Base-by-base conservation (phyloP, 2,329 filamentous ascomycete genomes). In the Colletotrichum lupini region DNA sequence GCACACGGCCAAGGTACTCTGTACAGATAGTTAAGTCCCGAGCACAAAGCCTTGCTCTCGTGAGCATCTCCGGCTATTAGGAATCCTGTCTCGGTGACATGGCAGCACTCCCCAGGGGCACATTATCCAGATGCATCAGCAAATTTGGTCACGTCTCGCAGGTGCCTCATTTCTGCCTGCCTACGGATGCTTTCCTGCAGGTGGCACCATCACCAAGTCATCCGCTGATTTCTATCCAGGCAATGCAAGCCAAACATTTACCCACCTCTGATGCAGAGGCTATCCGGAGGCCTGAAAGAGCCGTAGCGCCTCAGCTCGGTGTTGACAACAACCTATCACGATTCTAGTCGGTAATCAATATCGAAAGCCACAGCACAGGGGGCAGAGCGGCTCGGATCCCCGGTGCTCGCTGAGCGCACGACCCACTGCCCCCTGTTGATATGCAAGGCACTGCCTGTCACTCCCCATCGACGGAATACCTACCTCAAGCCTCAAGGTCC, bases 401-500 rank as follows among this genome's bases (percentile, higher is more conserved):
- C 28, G 58, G 37, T 52, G 7, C 14, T 42, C 11, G 30, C 30
- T 32, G 30, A 30, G 5, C 49, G 30, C 49, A 42, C n/a, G 37
- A n/a, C 42, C 32, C 28, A 65, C 19, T 8, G 46, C 56, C 69
- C 69, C 59, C 59, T 72, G 69, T 64, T 42, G 4, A 37, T 53
- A 60, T 72, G 69, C 69, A 72, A 64, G 66, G 69, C 49, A 69
- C 66, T 69, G 12, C 19, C 24, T 68, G 37, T 52, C 24, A 35
- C 12, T 12, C 42, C 22, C 37, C 32, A 37, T 24, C 60, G 26
- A 53, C 19, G 60, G 24, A 30, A 30, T 24, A 59, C 42, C 32
- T 32, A 59, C 42, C 32, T 35, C 32, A 35, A 35, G 32, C 32
- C 66, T 64, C 53, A 59, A 64, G 58, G 53, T 63, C 66, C 49